These are phyloP conservation scores for Ogataea minuta DNA, from an alignment of 805 yeast species.

Conservation along the genomic window DNA sequence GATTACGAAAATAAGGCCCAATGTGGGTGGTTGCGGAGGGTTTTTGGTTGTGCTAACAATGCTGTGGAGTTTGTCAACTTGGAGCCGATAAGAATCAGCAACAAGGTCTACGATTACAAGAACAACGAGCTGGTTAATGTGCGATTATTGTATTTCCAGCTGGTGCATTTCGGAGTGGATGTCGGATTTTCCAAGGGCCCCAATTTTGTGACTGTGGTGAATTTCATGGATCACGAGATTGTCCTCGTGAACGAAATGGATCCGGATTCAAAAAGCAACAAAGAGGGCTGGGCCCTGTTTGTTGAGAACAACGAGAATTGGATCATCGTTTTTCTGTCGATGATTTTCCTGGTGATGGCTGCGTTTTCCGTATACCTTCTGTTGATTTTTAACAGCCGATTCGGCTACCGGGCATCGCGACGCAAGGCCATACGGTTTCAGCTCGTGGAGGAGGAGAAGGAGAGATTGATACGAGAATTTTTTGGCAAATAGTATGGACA, in stretches of 20 bases:
- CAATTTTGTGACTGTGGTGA: slow-evolving; percentile 10
- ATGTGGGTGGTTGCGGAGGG: slow-evolving; percentile 1
- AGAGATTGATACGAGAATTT: slow-evolving; percentile 16
- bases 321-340: slow-evolving; percentile 12
- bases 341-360: slow-evolving; percentile 10
- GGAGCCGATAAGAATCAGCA: slow-evolving; percentile 12
- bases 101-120: slow-evolving; percentile 20
- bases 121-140: slow-evolving; percentile 17
- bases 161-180: slow-evolving; percentile 12
- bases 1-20: neutral
- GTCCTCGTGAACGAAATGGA: slow-evolving; percentile 14
- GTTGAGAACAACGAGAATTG: slow-evolving; percentile 12
- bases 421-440: slow-evolving; percentile 1
- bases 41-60: neutral
- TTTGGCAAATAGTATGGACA: slow-evolving; percentile 10
- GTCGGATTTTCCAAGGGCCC: slow-evolving; percentile 5
- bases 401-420: slow-evolving; percentile 2
- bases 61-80: slow-evolving; percentile 2
- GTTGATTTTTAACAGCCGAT: slow-evolving; percentile 8
- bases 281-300: slow-evolving; percentile 9
- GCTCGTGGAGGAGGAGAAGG: slow-evolving; percentile 17
- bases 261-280: neutral
- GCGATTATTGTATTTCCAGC: slow-evolving; percentile 13
- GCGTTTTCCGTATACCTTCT: slow-evolving; percentile 7
- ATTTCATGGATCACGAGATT: slow-evolving; percentile 12